Evolutionary conservation across 73 alveolate species (phyloP), one percentile per base, ranked within the genome.

Genomic region (Paramecium tetraurelia): DNA sequence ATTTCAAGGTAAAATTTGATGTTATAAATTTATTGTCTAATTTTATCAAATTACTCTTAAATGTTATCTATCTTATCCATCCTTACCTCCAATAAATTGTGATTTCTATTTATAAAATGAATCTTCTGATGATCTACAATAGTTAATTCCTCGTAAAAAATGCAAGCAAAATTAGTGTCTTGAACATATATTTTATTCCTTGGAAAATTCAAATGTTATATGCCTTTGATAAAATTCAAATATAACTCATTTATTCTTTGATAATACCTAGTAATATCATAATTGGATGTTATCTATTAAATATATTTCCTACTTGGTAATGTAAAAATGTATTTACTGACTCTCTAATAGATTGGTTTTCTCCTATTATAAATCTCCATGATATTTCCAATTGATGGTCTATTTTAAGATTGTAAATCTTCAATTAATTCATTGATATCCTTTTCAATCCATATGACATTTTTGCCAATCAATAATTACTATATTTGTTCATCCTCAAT

Each of bases 371-470:
- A 71, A 20, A 71, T 36, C 35, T 71, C 50, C 12, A 20, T 27
- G 3, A 71, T 31, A 33, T 71, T 40, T 12, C 86, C 86, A 33
- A 71, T 36, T 27, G 4, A 71, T 8, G 86, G 86, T 33, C 86
- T 71, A 33, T 71, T 71, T 33, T 36, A 20, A 10, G 50, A 33
- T 71, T 71, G 4, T 33, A 71, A 71, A 71, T 71, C 86, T 71
- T 71, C 50, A 10, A 71, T 71, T 6, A 71, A 71, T 71, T 71
- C 50, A 71, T 29, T 71, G 2, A 71, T 18, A 20, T 71, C 86
- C 27, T 71, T 71, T 71, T 71, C 86, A 35, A 71, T 35, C 86
- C 86, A 71, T 11, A 71, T 71, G 8, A 71, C 86, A 33, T 33
- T 33, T 71, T 71, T 71, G 18, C 58, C 59, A 27, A 27, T 18